A percentile compares a stretch with the other conserved stretches of the same genome.
Conservation (phyloP, 2,329 filamentous ascomycete genomes). For the Xylaria sp. region DNA sequence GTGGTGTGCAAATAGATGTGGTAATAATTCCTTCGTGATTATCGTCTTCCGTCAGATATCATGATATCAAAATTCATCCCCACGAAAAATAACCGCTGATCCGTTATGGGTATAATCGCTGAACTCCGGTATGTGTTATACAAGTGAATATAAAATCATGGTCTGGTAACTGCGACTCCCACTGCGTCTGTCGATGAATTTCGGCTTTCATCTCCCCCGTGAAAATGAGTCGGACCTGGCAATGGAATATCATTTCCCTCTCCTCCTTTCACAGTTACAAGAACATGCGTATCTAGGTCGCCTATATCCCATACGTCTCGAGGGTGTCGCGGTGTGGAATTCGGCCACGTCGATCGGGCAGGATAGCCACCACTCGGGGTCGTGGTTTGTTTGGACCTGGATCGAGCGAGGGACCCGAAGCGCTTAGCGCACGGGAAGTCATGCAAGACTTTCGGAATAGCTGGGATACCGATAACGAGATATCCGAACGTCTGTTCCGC, state of each 20-base stretch:
- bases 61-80: not conserved
- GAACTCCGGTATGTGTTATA: not conserved
- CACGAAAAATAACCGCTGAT: not conserved
- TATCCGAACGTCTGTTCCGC: constrained; percentile 37
- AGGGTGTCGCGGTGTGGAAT: constrained; percentile 16
- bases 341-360: constrained; percentile 4
- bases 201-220: constrained; percentile 12
- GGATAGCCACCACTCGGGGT: constrained; percentile 4
- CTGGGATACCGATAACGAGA: constrained; percentile 37
- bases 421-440: constrained; percentile 24
- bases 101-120: constrained; percentile 27
- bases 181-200: constrained; percentile 14
- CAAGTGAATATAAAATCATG: constrained; percentile 12
- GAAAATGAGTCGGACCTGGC: not conserved
- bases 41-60: not conserved
- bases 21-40: not conserved
- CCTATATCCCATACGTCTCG: constrained; percentile 13
- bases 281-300: constrained; percentile 26
- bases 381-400: constrained; percentile 12
- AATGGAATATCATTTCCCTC: constrained; percentile 15
- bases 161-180: not conserved
- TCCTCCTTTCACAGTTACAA: constrained; percentile 14
- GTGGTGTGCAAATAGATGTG: not conserved
- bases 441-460: constrained; percentile 30
- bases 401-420: constrained; percentile 29